A percentile compares a stretch with the other conserved stretches of the same genome.
phyloP scores from a whole-genome alignment of 192 early-diverging fungal species.

The Backusella psychrophila region DNA sequence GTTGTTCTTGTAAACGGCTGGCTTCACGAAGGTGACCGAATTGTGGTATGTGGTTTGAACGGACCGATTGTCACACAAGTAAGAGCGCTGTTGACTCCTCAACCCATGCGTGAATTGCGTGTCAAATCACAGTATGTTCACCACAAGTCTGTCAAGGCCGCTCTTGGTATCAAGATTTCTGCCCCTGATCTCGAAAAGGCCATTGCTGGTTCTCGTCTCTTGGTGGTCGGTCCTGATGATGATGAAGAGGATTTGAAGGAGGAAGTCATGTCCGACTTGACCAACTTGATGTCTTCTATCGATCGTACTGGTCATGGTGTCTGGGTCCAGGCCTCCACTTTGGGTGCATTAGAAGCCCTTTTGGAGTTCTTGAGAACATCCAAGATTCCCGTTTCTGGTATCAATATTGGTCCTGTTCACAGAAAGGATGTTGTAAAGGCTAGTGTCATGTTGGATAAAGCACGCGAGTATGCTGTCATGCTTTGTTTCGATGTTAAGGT shows the following conservation, averaged over 20 bases:
- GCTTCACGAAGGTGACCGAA: conserved; percentile 92
- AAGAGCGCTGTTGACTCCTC: conserved; percentile 96
- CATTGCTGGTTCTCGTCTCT: conserved; percentile 92
- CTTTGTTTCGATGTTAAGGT: conserved; percentile 92
- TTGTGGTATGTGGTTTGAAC: conserved; percentile 92
- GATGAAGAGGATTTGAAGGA: conserved; percentile 95
- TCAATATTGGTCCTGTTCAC: conserved; percentile 97
- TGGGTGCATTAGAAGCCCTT: conserved; percentile 97
- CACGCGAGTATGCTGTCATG: conserved; percentile 74
- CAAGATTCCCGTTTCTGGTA: conserved; percentile 95
- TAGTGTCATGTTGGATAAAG: conserved; percentile 89
- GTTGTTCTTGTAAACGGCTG: conserved; percentile 95
- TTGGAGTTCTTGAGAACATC: conserved; percentile 84
- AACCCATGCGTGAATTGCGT: conserved; percentile 95
- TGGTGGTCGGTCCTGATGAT: conserved; percentile 93
- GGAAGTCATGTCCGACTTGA: conserved; percentile 92
- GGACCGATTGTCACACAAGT: conserved; percentile 94
- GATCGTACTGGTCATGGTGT: conserved; percentile 89
- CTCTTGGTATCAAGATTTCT: conserved; percentile 93
- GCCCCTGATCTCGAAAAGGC: conserved; percentile 94
- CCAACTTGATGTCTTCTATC: conserved; percentile 69
- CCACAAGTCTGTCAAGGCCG: conserved; percentile 95
- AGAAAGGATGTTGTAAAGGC: conserved; percentile 95
- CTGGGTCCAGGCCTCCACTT: conserved; percentile 96
- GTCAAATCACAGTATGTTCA: conserved; percentile 96